A percentile compares a stretch with the other conserved stretches of the same genome.
Evolutionary conservation across 345 rosid genomes (phyloP).

Genomic region (Brassica nigra): DNA sequence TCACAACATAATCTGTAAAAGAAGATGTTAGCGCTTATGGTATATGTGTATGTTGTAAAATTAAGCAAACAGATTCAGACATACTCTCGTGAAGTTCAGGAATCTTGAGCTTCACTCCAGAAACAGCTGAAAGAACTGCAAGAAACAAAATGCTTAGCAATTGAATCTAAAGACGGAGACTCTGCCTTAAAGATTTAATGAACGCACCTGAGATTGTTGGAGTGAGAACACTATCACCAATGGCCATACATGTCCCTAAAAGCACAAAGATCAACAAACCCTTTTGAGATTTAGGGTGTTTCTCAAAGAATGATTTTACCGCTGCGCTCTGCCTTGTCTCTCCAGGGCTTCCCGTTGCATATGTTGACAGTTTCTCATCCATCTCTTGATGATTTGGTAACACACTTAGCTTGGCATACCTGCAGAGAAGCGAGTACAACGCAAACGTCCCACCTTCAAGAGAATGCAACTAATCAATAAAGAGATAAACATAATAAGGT

Average conservation of each 20-base stretch:
- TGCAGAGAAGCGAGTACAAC: slow-evolving; percentile 81
- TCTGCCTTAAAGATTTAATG: neutral
- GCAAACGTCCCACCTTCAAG: slow-evolving; percentile 85
- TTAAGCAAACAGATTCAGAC: slow-evolving; percentile 33
- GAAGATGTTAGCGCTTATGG: slow-evolving; percentile 4
- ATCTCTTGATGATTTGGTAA: slow-evolving; percentile 84
- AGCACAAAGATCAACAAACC: slow-evolving; percentile 64
- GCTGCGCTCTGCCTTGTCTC: slow-evolving; percentile 57
- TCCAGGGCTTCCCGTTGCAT: slow-evolving; percentile 50
- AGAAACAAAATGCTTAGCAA: slow-evolving; percentile 22
- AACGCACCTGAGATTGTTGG: slow-evolving; percentile 80
- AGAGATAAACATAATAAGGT: neutral
- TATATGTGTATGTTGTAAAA: neutral
- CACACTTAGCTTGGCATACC: slow-evolving; percentile 67
- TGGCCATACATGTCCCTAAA: slow-evolving; percentile 77
- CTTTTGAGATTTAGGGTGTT: slow-evolving; percentile 53
- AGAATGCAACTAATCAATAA: slow-evolving; percentile 5
- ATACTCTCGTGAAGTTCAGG: slow-evolving; percentile 68
- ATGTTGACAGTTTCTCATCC: slow-evolving; percentile 71
- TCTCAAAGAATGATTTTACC: slow-evolving; percentile 60
- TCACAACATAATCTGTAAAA: slow-evolving; percentile 61
- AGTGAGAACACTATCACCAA: slow-evolving; percentile 78
- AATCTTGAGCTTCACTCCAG: slow-evolving; percentile 66
- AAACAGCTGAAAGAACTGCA: slow-evolving; percentile 84
- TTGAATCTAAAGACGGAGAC: neutral